phyloP scores from a whole-genome alignment of 148 eudicot genomes.

The Vaccinium myrtillus region DNA sequence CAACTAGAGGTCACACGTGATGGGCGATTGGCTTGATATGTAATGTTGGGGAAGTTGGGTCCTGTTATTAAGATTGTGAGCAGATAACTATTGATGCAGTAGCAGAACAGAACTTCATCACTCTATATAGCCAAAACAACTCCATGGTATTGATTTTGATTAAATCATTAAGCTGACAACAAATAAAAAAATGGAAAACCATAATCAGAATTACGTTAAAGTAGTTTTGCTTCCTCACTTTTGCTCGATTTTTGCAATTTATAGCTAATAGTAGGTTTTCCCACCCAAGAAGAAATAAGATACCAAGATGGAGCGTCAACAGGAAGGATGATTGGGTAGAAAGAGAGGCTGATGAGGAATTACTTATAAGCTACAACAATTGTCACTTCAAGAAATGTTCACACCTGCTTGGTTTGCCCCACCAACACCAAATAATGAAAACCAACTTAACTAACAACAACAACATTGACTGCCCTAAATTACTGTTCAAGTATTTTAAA shows the following conservation, averaged over 20 bases:
- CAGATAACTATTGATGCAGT: background rate
- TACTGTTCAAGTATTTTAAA: background rate
- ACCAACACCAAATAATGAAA: background rate
- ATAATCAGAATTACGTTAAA: background rate
- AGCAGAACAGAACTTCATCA: background rate
- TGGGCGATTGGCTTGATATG: background rate
- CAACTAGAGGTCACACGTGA: background rate
- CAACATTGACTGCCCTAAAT: background rate
- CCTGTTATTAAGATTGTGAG: background rate
- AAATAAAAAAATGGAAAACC: background rate
- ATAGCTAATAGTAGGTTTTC: background rate
- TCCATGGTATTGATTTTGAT: background rate
- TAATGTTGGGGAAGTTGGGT: background rate
- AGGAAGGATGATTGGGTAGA: background rate
- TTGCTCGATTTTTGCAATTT: background rate
- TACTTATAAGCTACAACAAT: background rate
- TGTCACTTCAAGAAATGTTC: conserved; percentile 5
- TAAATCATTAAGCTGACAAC: background rate
- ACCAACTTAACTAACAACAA: background rate
- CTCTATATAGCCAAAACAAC: background rate
- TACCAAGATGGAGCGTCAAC: background rate
- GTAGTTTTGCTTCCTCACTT: background rate
- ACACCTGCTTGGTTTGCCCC: conserved; percentile 1
- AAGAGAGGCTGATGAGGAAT: conserved; percentile 1
- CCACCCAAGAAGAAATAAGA: background rate